Evolutionary conservation across 345 rosid species (phyloP).

Genomic region (Citrus inodora): DNA sequence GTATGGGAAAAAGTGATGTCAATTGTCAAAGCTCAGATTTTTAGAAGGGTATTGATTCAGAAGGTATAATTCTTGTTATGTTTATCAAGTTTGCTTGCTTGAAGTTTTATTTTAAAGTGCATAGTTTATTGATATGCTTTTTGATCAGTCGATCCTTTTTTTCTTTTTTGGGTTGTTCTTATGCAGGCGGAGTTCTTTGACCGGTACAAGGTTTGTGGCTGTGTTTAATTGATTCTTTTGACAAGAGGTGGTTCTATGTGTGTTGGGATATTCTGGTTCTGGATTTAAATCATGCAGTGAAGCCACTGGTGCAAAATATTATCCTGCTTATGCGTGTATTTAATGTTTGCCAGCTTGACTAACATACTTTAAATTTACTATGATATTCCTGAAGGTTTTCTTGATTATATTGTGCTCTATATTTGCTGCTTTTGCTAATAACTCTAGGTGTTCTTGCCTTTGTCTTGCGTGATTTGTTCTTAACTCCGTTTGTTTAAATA

Average conservation of each 20-base stretch:
- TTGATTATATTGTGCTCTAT: neutral
- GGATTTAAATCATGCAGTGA: neutral
- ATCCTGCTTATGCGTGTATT: neutral
- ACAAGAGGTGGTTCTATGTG: neutral
- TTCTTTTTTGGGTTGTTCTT: neutral
- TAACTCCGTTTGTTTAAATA: no score
- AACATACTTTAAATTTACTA: neutral
- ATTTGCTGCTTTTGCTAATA: neutral
- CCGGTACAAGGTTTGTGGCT: constrained; percentile 64
- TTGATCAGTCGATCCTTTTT: neutral
- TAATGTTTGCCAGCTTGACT: neutral
- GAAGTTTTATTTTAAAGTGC: neutral
- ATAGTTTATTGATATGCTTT: neutral
- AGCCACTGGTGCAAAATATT: neutral
- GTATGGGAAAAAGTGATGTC: constrained; percentile 93
- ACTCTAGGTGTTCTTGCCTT: neutral
- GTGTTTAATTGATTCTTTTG: neutral
- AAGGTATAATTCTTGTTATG: constrained; percentile 39
- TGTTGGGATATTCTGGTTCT: neutral
- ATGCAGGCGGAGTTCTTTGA: constrained; percentile 88
- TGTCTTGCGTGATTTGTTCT: neutral
- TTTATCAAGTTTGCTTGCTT: neutral
- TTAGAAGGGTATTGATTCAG: constrained; percentile 73
- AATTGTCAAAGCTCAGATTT: constrained; percentile 71
- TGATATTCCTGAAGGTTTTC: neutral